Base-by-base conservation (phyloP, 2,329 filamentous ascomycete genomes). In the Pyrenochaeta sp. region DNA sequence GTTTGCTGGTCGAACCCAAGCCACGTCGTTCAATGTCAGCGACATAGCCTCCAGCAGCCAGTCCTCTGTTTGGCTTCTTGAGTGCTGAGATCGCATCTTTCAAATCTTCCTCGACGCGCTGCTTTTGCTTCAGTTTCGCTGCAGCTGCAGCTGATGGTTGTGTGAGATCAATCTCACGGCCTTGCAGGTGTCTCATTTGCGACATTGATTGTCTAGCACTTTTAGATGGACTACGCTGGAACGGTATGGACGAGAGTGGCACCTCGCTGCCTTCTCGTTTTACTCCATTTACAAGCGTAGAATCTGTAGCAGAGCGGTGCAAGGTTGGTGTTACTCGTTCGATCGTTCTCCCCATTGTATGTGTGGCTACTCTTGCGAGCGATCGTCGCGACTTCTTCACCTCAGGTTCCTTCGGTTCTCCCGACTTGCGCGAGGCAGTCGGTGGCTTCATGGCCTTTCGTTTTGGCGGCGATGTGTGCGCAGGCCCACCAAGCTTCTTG, bases 401-500 rank as follows among this genome's bases (percentile, higher is more conserved):
- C 1, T 77, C 75, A 7, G 71, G 67, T 45, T 75, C 75, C 33
- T 76, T 71, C 5, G 67, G 55, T 43, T 78, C 75, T 21, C 74
- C 74, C 2, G 76, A 75, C 49, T 82, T 69, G 9, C 64, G 67
- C 9, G 70, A 75, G 11, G 56, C 61, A 7, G 55, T 39, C 15
- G 71, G 68, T 17, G 69, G 64, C 58, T 81, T 84, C 14, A 76
- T 67, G 14, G 68, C 67, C 51, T 75, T 80, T 66, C 82, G 78
- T 61, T 81, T 83, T 15, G 78, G 68, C 21, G 85, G 86, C 3
- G 87, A 82, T 18, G 84, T 77, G 54, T 86, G 84, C 7, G 85
- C 80, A 1, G 90, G 90, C 0, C 90, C 90, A 14, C 91, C 90
- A 4, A 94, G 81, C 71, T 92, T 92, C 59, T 86, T 87, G 72